A percentile compares a stretch with the other conserved stretches of the same genome.
These are phyloP conservation scores for Ceratocystis ficicola DNA, from an alignment of 2,329 filamentous ascomycete genomes.

Conservation along the genomic window DNA sequence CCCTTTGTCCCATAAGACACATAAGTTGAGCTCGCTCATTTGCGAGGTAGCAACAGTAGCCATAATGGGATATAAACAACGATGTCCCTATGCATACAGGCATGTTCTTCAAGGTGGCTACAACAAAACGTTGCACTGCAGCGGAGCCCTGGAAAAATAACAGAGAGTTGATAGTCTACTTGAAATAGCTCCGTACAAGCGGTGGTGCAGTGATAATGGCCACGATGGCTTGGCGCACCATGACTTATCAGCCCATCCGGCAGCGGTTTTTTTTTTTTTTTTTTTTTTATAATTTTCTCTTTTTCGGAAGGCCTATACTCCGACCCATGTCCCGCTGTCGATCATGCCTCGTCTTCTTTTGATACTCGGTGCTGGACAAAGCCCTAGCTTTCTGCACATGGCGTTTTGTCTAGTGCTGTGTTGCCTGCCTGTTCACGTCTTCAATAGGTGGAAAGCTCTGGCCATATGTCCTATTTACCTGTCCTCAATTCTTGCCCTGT, in stretches of 20 bases:
- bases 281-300: not conserved
- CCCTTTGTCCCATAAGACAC: not conserved
- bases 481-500: too few relatives aligned
- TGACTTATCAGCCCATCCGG: not conserved
- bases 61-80: not conserved
- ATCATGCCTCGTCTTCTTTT: not conserved
- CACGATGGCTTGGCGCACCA: not conserved
- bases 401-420: too few relatives aligned
- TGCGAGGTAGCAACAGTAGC: not conserved
- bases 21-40: not conserved
- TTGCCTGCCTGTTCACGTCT: too few relatives aligned
- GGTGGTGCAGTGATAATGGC: not conserved
- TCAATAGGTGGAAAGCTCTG: not conserved
- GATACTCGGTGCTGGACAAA: not conserved
- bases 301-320: not conserved
- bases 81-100: not conserved
- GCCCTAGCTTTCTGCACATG: too few relatives aligned
- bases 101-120: not conserved
- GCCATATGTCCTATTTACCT: not conserved
- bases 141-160: not conserved
- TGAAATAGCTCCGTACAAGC: not conserved
- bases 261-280: not conserved
- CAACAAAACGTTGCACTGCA: not conserved
- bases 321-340: not conserved
- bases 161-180: not conserved